phyloP scores from a whole-genome alignment of 805 yeast genomes.

The Saccharomycopsis sp. region DNA sequence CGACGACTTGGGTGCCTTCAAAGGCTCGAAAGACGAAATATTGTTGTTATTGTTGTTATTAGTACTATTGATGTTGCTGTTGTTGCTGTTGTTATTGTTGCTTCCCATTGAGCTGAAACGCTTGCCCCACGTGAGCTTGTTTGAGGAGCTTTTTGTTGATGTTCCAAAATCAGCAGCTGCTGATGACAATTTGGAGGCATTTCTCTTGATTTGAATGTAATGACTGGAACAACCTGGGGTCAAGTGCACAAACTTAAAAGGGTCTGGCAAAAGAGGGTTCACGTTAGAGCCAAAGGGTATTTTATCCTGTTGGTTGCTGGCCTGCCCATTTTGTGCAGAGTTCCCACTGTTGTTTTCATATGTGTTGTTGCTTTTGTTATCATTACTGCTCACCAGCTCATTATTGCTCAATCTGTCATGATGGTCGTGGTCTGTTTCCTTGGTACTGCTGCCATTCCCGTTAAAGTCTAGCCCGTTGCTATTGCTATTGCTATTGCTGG shows the following conservation, averaged over 20 bases:
- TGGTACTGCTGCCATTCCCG: too few species aligned
- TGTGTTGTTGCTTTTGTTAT: background rate
- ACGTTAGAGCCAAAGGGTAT: slow-evolving; percentile 43
- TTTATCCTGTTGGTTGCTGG: slow-evolving; percentile 22
- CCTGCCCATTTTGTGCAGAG: background rate
- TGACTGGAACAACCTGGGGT: slow-evolving; percentile 42
- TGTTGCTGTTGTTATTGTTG: slow-evolving; percentile 1
- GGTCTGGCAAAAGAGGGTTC: slow-evolving; percentile 45
- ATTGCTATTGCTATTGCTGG: background rate
- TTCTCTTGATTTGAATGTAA: slow-evolving; percentile 8
- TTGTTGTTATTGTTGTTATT: too few species aligned
- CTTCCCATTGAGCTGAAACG: slow-evolving; percentile 1
- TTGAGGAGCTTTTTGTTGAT: background rate
- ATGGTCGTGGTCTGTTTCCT: background rate
- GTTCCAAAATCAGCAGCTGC: background rate
- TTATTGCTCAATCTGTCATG: background rate
- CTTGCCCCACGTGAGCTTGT: slow-evolving; percentile 2
- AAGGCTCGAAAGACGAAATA: too few species aligned
- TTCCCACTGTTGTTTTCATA: too few species aligned
- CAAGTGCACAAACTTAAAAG: slow-evolving; percentile 41
- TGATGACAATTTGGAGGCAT: background rate
- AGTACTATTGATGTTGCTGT: background rate
- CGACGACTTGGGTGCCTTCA: slow-evolving; percentile 25
- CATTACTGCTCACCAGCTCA: background rate
- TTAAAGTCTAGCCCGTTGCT: too few species aligned